Evolutionary conservation across 1,284 basidiomycete species (phyloP).

Genomic region (Stereum hirsutum): DNA sequence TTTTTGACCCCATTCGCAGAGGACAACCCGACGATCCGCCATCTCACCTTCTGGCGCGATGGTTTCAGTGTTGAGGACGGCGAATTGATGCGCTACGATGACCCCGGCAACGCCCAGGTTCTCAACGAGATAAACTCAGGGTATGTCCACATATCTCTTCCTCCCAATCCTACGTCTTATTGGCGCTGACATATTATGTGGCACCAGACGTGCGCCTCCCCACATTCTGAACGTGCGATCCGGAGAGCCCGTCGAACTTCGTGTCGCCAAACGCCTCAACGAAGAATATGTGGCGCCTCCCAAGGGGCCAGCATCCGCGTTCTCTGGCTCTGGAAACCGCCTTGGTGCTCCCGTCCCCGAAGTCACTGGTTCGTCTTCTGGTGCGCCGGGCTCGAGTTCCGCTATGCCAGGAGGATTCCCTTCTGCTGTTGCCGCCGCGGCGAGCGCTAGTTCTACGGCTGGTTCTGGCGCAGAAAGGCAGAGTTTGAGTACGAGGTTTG

Average conservation of each 20-base stretch:
- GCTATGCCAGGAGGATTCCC: constrained; percentile 56
- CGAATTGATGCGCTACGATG: constrained; percentile 77
- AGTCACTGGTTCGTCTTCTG: constrained; percentile 22
- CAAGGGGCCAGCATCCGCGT: constrained; percentile 34
- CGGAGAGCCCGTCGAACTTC: constrained; percentile 83
- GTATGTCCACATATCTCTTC: constrained; percentile 28
- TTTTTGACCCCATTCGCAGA: constrained; percentile 19
- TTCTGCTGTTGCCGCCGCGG: constrained; percentile 14
- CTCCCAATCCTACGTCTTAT: neutral
- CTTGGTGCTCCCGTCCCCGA: constrained; percentile 63
- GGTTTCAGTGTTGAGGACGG: constrained; percentile 94
- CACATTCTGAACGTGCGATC: constrained; percentile 68
- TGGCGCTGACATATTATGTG: neutral
- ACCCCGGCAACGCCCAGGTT: constrained; percentile 68
- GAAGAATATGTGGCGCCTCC: constrained; percentile 67
- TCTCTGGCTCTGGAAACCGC: constrained; percentile 76
- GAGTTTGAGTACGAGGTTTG: constrained; percentile 52
- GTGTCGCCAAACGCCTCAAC: constrained; percentile 64
- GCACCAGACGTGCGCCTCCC: constrained; percentile 64
- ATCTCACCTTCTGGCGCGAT: constrained; percentile 90
- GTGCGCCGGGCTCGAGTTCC: constrained; percentile 11
- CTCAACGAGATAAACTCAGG: constrained; percentile 79
- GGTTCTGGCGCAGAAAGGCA: constrained; percentile 21
- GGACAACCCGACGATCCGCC: constrained; percentile 60
- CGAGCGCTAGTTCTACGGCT: constrained; percentile 6